Conservation (phyloP, 352 stramenopile species). For the Globisporangium uncinulatum region DNA sequence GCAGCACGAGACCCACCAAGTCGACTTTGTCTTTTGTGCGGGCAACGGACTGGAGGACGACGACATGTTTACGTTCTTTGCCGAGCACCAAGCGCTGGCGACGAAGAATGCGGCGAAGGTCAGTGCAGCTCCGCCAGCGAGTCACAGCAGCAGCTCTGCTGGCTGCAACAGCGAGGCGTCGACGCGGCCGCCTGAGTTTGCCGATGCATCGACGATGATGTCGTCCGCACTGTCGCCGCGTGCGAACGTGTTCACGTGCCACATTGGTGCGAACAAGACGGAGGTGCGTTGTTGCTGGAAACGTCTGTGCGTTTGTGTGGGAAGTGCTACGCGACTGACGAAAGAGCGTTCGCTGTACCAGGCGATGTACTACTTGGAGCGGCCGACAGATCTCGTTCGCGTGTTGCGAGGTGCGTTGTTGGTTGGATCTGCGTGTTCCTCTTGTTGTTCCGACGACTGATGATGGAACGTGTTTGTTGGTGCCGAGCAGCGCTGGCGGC, state of each 20-base stretch:
- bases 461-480: neutral
- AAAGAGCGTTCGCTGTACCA: constrained; percentile 12
- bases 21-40: constrained; percentile 87
- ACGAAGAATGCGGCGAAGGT: constrained; percentile 16
- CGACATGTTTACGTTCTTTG: constrained; percentile 86
- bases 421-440: neutral
- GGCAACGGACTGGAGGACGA: constrained; percentile 86
- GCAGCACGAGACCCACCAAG: constrained; percentile 48
- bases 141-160: constrained; percentile 4
- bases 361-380: constrained; percentile 71
- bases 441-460: no score
- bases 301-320: neutral
- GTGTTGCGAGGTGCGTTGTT: constrained; percentile 42
- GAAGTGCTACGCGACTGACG: neutral
- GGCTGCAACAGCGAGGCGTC: constrained; percentile 6
- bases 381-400: constrained; percentile 46
- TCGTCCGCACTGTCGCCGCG: constrained; percentile 33
- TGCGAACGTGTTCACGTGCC: constrained; percentile 63
- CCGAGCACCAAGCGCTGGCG: constrained; percentile 45
- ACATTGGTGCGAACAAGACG: constrained; percentile 68
- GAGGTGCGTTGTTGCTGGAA: constrained; percentile 27
- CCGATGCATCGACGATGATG: constrained; percentile 11
- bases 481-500: constrained; percentile 34
- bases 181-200: constrained; percentile 10
- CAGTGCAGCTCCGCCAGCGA: neutral